Conservation (phyloP, 345 rosid genomes). For the Streptanthus diversifolius region DNA sequence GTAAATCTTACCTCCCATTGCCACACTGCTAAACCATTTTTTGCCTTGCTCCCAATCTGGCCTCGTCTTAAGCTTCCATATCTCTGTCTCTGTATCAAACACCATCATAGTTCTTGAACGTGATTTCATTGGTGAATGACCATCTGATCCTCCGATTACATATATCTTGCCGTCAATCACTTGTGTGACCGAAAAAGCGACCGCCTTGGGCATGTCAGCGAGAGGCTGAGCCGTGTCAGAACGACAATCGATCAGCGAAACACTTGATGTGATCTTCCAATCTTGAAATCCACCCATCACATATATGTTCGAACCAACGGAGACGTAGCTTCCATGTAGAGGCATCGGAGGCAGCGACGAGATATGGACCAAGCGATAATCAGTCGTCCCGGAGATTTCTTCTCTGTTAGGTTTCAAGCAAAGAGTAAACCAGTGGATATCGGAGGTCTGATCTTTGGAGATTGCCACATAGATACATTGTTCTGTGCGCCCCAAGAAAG, state of each 20-base stretch:
- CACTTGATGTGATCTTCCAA: conserved; percentile 23
- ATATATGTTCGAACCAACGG: conserved; percentile 7
- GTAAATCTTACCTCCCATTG: conserved; percentile 20
- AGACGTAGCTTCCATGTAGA: conserved; percentile 18
- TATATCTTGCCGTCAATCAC: conserved; percentile 19
- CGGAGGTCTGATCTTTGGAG: conserved; percentile 15
- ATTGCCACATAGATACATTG: conserved; percentile 21
- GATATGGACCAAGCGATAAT: conserved; percentile 7
- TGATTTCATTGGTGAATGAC: conserved; percentile 12
- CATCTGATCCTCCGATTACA: conserved; percentile 19
- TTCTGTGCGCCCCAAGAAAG: not conserved
- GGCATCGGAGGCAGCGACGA: conserved; percentile 27
- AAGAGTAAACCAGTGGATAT: conserved; percentile 25
- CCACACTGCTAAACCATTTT: conserved; percentile 24
- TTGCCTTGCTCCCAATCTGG: conserved; percentile 24
- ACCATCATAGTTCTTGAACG: conserved; percentile 24
- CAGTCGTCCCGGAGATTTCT: not conserved
- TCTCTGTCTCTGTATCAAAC: conserved; percentile 1
- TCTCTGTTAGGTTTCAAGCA: not conserved
- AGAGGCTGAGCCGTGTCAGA: conserved; percentile 2
- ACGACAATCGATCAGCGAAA: conserved; percentile 15
- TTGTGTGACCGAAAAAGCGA: conserved; percentile 3
- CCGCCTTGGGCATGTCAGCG: conserved; percentile 23
- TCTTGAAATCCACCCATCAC: conserved; percentile 22
- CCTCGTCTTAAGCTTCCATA: not conserved